Evolutionary conservation across 169 alveolate genomes (phyloP).

Genomic region (Cryptosporidium baileyi): DNA sequence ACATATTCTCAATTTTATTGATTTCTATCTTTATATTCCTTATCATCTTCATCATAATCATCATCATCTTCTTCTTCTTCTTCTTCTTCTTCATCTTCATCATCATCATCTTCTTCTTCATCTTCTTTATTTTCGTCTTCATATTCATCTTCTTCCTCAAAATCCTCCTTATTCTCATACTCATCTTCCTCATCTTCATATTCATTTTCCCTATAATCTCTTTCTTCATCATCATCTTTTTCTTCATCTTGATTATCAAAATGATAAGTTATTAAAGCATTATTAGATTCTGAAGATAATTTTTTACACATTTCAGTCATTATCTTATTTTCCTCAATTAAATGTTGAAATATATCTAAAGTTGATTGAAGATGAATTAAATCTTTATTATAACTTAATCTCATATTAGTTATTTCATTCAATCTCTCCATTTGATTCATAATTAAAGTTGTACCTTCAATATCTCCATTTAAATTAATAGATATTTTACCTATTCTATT

Average conservation of each 20-base stretch:
- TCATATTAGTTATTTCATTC: slow-evolving; percentile 31
- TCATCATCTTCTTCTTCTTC: not conserved
- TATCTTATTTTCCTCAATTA: slow-evolving; percentile 39
- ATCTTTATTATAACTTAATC: slow-evolving; percentile 54
- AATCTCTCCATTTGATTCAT: slow-evolving; percentile 41
- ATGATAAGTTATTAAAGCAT: slow-evolving; percentile 53
- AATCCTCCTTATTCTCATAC: not conserved
- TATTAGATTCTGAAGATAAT: slow-evolving; percentile 33
- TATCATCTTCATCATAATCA: not conserved
- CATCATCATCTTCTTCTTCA: not conserved
- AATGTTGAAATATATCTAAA: slow-evolving; percentile 17
- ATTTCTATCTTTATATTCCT: not conserved
- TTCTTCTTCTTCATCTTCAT: not conserved
- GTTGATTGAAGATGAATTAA: slow-evolving; percentile 36
- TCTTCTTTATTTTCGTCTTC: not conserved
- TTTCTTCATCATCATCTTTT: not conserved
- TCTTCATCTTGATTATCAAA: not conserved
- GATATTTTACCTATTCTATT: not conserved
- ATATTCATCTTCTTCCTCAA: not conserved
- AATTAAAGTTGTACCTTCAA: not conserved
- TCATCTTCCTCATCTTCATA: not conserved
- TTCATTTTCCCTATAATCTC: not conserved
- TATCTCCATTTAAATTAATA: not conserved
- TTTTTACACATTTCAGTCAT: slow-evolving; percentile 30
- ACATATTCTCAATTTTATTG: not conserved